A percentile compares a stretch with the other conserved stretches of the same genome.
Conservation (phyloP, 768 basidiomycete genomes). For the Tulasnella sp. region DNA sequence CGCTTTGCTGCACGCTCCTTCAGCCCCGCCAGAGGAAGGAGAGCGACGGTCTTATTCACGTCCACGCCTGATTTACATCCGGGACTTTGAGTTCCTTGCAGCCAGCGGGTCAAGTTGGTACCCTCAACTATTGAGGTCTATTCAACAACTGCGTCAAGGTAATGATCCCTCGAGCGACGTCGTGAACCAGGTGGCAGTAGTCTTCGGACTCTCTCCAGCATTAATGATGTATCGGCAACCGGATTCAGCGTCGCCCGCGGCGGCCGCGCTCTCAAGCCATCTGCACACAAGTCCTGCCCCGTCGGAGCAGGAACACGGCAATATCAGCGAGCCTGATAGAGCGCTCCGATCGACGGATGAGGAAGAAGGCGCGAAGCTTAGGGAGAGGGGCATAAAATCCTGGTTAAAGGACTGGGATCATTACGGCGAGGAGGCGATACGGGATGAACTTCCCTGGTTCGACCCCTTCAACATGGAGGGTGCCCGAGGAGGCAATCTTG, state of each 20-base stretch:
- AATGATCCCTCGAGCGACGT: not conserved
- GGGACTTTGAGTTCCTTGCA: constrained; percentile 75
- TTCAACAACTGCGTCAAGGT: constrained; percentile 70
- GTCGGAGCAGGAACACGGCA: not conserved
- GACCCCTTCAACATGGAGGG: not conserved
- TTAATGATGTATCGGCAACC: constrained; percentile 41
- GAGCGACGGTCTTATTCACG: constrained; percentile 35
- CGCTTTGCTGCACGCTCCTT: constrained; percentile 62
- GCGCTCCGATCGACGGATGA: constrained; percentile 13
- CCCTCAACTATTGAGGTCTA: constrained; percentile 69
- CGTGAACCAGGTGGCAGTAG: constrained; percentile 56
- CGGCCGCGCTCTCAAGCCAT: not conserved
- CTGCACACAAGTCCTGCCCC: not conserved
- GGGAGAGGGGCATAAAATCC: constrained; percentile 13
- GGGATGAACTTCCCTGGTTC: constrained; percentile 23
- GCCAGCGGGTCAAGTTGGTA: constrained; percentile 74
- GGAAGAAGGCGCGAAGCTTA: constrained; percentile 2
- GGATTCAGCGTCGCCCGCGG: not conserved
- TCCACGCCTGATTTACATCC: constrained; percentile 71
- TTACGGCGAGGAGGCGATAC: constrained; percentile 12
- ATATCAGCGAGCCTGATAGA: not conserved
- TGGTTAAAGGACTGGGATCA: constrained; percentile 17
- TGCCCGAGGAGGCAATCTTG: not conserved
- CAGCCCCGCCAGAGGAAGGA: constrained; percentile 25
- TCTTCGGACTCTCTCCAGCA: constrained; percentile 83